Conservation (phyloP, 371 early-diverging fungal species). For the Mucor irregularis region DNA sequence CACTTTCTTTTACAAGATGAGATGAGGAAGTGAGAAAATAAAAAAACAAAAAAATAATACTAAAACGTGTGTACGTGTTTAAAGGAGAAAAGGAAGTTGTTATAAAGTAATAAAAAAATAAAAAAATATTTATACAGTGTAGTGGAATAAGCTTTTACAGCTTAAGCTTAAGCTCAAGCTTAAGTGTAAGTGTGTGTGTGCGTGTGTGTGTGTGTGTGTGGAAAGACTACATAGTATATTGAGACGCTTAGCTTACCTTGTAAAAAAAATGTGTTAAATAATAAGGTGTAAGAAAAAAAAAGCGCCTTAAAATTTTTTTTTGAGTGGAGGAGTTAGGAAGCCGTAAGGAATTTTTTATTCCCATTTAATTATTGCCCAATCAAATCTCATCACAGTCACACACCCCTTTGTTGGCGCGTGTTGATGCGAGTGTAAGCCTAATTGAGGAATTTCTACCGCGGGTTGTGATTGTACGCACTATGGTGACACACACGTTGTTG, state of each 20-base stretch:
- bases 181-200: too few relatives aligned
- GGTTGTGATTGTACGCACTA: too few relatives aligned
- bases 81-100: neutral
- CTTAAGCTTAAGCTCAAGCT: too few relatives aligned
- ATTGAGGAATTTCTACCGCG: too few relatives aligned
- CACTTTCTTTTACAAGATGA: neutral
- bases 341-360: neutral
- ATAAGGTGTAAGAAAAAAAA: neutral
- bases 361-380: neutral
- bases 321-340: neutral
- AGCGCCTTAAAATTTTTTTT: conserved; percentile 2
- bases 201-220: too few relatives aligned
- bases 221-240: too few relatives aligned
- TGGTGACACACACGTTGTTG: too few relatives aligned
- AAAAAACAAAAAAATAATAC: neutral
- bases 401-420: too few relatives aligned
- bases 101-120: neutral
- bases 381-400: neutral
- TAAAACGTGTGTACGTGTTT: neutral
- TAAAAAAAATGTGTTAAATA: conserved; percentile 1
- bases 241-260: too few relatives aligned
- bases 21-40: neutral
- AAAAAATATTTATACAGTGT: neutral
- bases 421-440: too few relatives aligned
- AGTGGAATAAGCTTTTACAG: too few relatives aligned